Evolutionary conservation across 257 asterid genomes (phyloP).

Genomic region (Rehmannia glutinosa): DNA sequence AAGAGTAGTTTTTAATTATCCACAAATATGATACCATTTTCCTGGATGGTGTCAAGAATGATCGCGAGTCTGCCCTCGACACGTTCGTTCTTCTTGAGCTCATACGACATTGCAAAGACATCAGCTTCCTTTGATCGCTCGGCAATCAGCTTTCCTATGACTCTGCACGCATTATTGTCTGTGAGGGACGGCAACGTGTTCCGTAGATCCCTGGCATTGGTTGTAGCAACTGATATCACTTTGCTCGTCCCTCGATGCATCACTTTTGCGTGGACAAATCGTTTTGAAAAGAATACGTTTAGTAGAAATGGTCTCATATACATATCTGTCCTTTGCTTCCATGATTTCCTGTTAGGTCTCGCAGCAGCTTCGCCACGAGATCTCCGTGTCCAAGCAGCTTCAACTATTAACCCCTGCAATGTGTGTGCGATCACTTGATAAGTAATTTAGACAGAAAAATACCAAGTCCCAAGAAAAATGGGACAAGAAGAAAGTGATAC

Average conservation of each 20-base stretch:
- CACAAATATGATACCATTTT: slow-evolving; percentile 15
- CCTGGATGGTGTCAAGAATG: slow-evolving; percentile 77
- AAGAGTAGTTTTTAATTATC: not conserved
- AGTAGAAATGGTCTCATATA: slow-evolving; percentile 91
- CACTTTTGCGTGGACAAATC: slow-evolving; percentile 36
- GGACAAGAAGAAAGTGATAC: too few species aligned
- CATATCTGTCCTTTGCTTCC: slow-evolving; percentile 98
- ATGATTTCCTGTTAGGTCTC: slow-evolving; percentile 83
- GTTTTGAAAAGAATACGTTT: slow-evolving; percentile 75
- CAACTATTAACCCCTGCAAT: slow-evolving; percentile 43
- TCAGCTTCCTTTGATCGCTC: slow-evolving; percentile 94
- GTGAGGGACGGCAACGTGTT: slow-evolving; percentile 83
- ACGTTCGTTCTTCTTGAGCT: slow-evolving; percentile 65
- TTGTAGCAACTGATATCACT: slow-evolving; percentile 92
- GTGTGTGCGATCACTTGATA: not conserved
- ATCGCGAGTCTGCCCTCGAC: slow-evolving; percentile 80
- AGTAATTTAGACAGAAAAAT: not conserved
- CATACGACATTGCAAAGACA: slow-evolving; percentile 76
- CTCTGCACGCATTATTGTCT: slow-evolving; percentile 67
- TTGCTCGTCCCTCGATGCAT: slow-evolving; percentile 66
- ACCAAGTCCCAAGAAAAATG: not conserved
- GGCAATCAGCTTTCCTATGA: slow-evolving; percentile 80
- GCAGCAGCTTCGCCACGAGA: slow-evolving; percentile 81
- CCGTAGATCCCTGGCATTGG: slow-evolving; percentile 81
- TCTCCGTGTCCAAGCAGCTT: slow-evolving; percentile 90